phyloP scores from a whole-genome alignment of 1,284 basidiomycete genomes.

The Vanrija pseudolonga region DNA sequence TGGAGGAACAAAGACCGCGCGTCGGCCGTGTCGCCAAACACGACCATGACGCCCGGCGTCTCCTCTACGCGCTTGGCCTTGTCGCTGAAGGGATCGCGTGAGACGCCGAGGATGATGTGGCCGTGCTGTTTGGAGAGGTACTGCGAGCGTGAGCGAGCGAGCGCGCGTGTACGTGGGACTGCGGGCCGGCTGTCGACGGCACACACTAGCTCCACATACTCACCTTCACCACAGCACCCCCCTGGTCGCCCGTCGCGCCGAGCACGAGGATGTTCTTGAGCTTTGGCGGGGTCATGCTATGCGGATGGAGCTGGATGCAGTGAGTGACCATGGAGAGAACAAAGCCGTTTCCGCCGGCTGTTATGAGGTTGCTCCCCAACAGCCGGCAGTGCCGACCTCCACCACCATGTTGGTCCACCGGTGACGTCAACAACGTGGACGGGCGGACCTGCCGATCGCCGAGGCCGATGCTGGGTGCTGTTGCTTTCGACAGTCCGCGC shows the following conservation, averaged over 20 bases:
- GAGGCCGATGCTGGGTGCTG: too few relatives aligned
- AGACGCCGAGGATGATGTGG: constrained; percentile 19
- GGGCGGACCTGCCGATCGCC: too few relatives aligned
- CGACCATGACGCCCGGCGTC: constrained; percentile 9
- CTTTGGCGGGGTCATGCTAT: not conserved
- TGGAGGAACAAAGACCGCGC: constrained; percentile 1
- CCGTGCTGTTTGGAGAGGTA: not conserved
- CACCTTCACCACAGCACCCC: constrained; percentile 41
- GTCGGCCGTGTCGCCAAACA: constrained; percentile 6
- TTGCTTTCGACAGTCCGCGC: too few relatives aligned
- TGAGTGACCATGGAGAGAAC: too few relatives aligned
- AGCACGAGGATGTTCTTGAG: constrained; percentile 41
- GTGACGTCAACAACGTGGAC: too few relatives aligned
- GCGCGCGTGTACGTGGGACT: too few relatives aligned
- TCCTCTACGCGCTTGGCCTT: constrained; percentile 9
- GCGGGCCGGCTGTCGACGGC: too few relatives aligned
- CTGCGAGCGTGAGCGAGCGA: not conserved
- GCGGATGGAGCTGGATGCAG: too few relatives aligned
- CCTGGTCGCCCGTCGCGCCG: constrained; percentile 53
- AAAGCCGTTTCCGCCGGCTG: too few relatives aligned
- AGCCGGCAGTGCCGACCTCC: too few relatives aligned
- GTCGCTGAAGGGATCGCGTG: constrained; percentile 10
- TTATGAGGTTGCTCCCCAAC: too few relatives aligned
- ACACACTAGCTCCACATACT: not conserved
- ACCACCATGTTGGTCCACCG: too few relatives aligned